Percentiles rank a stretch among this genome's conserved stretches.
phyloP scores from a whole-genome alignment of 169 alveolate genomes.

The Plasmodium billcollinsi region DNA sequence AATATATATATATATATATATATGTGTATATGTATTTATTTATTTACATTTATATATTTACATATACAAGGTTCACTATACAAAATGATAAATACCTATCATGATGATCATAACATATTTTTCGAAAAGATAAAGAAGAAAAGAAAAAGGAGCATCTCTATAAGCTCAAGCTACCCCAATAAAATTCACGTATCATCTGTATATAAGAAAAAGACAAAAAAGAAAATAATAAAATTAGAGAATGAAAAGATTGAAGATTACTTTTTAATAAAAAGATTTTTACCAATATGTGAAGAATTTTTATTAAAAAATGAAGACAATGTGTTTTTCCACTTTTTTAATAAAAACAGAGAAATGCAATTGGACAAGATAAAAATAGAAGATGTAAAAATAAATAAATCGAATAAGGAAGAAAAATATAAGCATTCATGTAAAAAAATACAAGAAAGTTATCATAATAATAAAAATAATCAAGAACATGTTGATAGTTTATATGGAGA shows the following conservation, averaged over 20 bases:
- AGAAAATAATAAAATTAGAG: constrained; percentile 39
- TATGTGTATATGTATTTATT: too few relatives aligned
- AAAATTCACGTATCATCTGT: neutral
- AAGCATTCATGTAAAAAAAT: neutral
- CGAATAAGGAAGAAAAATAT: neutral
- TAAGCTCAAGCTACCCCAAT: neutral
- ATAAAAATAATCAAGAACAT: neutral
- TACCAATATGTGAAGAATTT: constrained; percentile 75
- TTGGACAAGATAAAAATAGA: neutral
- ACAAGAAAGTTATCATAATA: neutral
- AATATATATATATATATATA: too few relatives aligned
- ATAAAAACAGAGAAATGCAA: neutral
- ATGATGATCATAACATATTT: too few relatives aligned
- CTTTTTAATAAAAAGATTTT: constrained; percentile 32
- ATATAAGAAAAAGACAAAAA: neutral
- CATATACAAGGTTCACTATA: neutral
- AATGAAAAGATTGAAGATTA: constrained; percentile 52
- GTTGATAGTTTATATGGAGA: neutral
- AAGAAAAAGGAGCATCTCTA: neutral
- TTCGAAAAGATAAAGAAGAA: constrained; percentile 1
- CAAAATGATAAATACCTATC: neutral
- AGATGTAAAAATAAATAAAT: neutral
- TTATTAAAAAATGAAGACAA: constrained; percentile 27
- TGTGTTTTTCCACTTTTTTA: constrained; percentile 8
- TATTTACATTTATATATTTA: too few relatives aligned